Evolutionary conservation across 495 filamentous ascomycete genomes (phyloP).

Genomic region (Hypoxylon rickii): DNA sequence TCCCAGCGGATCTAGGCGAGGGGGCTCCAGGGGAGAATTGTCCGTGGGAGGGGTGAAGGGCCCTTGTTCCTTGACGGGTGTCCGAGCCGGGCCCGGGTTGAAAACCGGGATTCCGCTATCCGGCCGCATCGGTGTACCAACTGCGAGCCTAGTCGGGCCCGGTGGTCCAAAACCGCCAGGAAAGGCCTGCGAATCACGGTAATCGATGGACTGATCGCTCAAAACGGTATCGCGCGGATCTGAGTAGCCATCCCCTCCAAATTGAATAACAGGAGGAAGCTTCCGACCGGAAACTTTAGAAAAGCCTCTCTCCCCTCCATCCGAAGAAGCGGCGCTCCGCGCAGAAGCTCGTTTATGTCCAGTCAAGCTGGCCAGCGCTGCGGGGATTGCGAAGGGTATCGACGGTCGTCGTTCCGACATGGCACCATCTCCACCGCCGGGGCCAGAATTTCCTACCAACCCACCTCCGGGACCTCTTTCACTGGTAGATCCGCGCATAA

Average conservation of each 20-base stretch:
- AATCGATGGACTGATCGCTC: constrained; percentile 54
- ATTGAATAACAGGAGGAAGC: constrained; percentile 69
- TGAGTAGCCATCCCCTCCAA: constrained; percentile 72
- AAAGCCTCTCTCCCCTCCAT: constrained; percentile 55
- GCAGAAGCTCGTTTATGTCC: constrained; percentile 54
- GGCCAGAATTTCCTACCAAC: constrained; percentile 26
- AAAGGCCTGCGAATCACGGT: constrained; percentile 53
- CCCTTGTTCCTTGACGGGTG: constrained; percentile 46
- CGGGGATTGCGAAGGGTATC: constrained; percentile 59
- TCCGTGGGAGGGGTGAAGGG: constrained; percentile 45
- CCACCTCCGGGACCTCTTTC: constrained; percentile 37
- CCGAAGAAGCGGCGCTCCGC: constrained; percentile 46
- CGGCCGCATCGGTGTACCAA: constrained; percentile 54
- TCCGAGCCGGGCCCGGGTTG: constrained; percentile 50
- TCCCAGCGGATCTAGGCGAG: constrained; percentile 45
- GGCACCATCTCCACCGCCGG: constrained; percentile 32
- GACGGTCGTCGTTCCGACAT: constrained; percentile 56
- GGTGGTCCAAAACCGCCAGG: constrained; percentile 41
- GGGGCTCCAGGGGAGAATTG: constrained; percentile 27
- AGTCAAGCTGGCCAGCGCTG: constrained; percentile 55
- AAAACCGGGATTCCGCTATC: constrained; percentile 51
- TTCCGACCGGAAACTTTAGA: constrained; percentile 70
- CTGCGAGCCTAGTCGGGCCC: constrained; percentile 40
- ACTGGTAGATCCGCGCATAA: constrained; percentile 39
- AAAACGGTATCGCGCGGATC: constrained; percentile 55